Conservation (phyloP, 2,329 filamentous ascomycete species). For the Kalmusia sp. region DNA sequence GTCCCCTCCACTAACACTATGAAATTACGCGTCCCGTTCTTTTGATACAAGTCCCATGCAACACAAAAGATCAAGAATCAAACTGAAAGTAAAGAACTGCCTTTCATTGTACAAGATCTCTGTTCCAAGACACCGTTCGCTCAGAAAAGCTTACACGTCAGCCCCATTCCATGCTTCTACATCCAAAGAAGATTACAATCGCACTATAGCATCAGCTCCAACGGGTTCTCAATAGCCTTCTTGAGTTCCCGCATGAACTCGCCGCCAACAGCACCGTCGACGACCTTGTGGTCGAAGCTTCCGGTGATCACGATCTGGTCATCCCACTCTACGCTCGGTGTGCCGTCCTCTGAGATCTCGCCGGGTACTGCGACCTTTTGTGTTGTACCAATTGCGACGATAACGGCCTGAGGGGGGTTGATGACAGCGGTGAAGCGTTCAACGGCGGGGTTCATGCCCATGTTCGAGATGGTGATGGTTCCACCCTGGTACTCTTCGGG, state of each 20-base stretch:
- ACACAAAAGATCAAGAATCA: neutral
- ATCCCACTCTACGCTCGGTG: slow-evolving; percentile 80
- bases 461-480: slow-evolving; percentile 99
- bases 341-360: slow-evolving; percentile 79
- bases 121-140: slow-evolving; percentile 15
- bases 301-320: slow-evolving; percentile 95
- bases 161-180: slow-evolving; percentile 15
- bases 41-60: slow-evolving; percentile 4
- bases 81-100: slow-evolving; percentile 22
- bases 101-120: slow-evolving; percentile 42
- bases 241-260: slow-evolving; percentile 98
- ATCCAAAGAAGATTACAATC: slow-evolving; percentile 19
- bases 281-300: slow-evolving; percentile 98
- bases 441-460: slow-evolving; percentile 98
- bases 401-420: slow-evolving; percentile 96
- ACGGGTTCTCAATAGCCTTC: slow-evolving; percentile 96
- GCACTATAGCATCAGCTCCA: slow-evolving; percentile 85
- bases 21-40: neutral
- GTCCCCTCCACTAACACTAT: too few species aligned
- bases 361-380: slow-evolving; percentile 92
- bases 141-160: slow-evolving; percentile 30
- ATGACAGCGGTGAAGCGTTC: slow-evolving; percentile 98
- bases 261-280: slow-evolving; percentile 93
- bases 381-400: slow-evolving; percentile 92
- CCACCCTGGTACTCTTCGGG: slow-evolving; percentile 99